These are phyloP conservation scores for Cenchrus fungigraminus DNA, from an alignment of 176 grass and related monocot species.

Conservation along the genomic window DNA sequence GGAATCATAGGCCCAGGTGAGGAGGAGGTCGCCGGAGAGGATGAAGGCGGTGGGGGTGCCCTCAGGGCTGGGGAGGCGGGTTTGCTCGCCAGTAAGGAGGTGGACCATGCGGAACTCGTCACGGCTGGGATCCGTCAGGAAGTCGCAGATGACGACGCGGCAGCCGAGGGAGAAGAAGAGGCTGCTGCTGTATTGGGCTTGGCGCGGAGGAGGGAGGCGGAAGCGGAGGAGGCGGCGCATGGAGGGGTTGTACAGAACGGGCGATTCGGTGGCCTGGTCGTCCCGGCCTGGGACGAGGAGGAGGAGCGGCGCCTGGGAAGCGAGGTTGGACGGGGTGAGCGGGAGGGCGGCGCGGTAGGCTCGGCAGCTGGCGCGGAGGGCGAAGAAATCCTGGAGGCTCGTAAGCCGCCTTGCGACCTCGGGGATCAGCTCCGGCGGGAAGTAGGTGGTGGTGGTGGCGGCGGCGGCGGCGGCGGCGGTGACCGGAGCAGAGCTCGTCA, in stretches of 20 bases:
- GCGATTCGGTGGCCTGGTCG: conserved; percentile 18
- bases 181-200: not conserved
- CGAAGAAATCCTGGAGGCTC: conserved; percentile 53
- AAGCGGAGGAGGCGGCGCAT: conserved; percentile 33
- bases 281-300: conserved; percentile 2
- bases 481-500: too few species aligned
- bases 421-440: conserved; percentile 41
- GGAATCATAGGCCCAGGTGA: not conserved
- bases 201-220: conserved; percentile 7
- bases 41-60: not conserved
- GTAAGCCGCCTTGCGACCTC: conserved; percentile 38
- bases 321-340: conserved; percentile 24
- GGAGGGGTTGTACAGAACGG: conserved; percentile 30
- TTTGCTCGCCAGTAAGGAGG: conserved; percentile 39
- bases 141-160: not conserved
- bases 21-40: conserved; percentile 37
- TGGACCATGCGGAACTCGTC: conserved; percentile 31
- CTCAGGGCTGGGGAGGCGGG: conserved; percentile 36
- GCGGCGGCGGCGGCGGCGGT: not conserved
- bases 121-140: not conserved
- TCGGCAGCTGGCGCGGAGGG: conserved; percentile 51
- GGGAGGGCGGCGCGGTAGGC: conserved; percentile 39
- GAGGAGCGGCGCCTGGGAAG: conserved; percentile 34
- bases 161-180: not conserved
- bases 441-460: conserved; percentile 7